Base-by-base conservation (phyloP, 371 early-diverging fungal species). In the Syncephalastrum racemosum region DNA sequence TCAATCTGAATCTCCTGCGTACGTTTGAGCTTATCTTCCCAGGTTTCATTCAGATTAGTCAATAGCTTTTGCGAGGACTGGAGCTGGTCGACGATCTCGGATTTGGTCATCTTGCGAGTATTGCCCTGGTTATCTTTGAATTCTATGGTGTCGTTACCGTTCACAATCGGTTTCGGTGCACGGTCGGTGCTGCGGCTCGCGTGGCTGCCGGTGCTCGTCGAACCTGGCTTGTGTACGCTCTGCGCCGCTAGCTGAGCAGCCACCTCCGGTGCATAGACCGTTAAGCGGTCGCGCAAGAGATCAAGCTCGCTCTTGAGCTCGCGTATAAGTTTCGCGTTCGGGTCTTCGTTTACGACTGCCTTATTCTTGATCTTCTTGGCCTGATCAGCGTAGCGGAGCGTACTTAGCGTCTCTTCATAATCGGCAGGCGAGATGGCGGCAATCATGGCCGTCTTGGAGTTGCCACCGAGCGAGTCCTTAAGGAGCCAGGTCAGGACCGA, bases 371-470 rank as follows among this genome's bases (percentile, higher is more conserved):
- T 93, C 57, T 80, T 80, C 70, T 96, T 96, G 54, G 96, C 97
- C 40, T 94, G 89, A 68, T 95, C 94, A 10, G 96, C 97, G 68
- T 95, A 99, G 22, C 97, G 87, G 18, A 98, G 77, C 0, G 99
- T 99, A 58, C 93, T 92, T 13, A 98, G 80, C 1, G 97, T 91
- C 75, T 97, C 98, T 53, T 90, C 89, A 43, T 82, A 86, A 50
- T 89, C 87, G 4, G 90, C 87, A 0, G 91, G 90, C 20, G 91
- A 89, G 41, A 95, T 85, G 1, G 91, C 90, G 12, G 94, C 95
- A 56, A 96, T 86, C 87, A 97, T 96, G 49, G 94, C 84, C 4
- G 97, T 94, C 55, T 95, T 94, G 31, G 95, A 90, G 62, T 96
- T 93, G 54, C 96, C 97, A 59, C 95, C 94, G 0, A 97, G 75